Evolutionary conservation across 2,329 filamentous ascomycete genomes (phyloP), one percentile per base, ranked within the genome.

Genomic region (Pyrenochaeta sp.): DNA sequence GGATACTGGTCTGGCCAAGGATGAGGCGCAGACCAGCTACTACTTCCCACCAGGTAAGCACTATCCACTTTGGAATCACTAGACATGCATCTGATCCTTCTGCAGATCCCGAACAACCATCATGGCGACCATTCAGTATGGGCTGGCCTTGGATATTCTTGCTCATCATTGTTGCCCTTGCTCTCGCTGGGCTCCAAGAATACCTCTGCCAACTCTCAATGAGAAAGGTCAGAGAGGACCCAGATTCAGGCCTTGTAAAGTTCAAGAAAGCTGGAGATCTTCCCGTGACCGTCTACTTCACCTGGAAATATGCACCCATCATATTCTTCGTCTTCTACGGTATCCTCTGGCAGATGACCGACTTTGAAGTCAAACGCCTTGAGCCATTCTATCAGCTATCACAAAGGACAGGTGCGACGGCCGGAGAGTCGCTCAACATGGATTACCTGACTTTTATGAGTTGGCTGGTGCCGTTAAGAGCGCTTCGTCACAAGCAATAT

Each of bases 361-460:
- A 79, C 46, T 79, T 75, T 35, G 76, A 79, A 26, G 74, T 78
- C 32, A 77, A 77, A 51, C 72, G 76, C n/a, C 54, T 79, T 20
- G 76, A 79, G 44, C 76, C 76, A 4, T 79, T 73, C 46, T 79
- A 78, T 45, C 76, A 72, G 28, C 52, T 72, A 3, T 75, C 61
- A 34, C 65, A 61, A 41, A 66, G 53, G 38, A 60, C 54, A 14
- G 65, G 67, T 42, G 72, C 65, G 42, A 75, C 60, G 11, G 58
- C 75, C 9, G 64, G 58, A 9, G 68, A 70, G 61, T 88, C 84
- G 0, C 80, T 90, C 60, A 90, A 89, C 51, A 85, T 88, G 48
- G 85, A 89, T 65, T 90, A 90, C 47, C 78, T 88, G 30, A 89
- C 86, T 4, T 80, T 83, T 55, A 81, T 86, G 71, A 84, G 80